phyloP scores from a whole-genome alignment of 2,329 filamentous ascomycete genomes.

The Penicillium sp. region DNA sequence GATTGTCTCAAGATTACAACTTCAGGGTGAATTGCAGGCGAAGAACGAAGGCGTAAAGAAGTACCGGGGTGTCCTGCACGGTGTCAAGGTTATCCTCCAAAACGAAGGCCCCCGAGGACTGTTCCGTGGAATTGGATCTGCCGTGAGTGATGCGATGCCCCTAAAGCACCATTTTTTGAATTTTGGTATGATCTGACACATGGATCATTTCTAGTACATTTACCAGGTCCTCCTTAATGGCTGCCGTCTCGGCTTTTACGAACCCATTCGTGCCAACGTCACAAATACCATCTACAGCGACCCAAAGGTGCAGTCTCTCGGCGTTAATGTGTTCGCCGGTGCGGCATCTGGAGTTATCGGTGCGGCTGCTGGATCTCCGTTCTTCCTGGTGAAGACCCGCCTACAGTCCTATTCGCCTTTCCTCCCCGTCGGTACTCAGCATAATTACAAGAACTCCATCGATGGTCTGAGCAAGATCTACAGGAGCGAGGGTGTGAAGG shows the following conservation, averaged over 20 bases:
- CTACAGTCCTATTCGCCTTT: conserved; percentile 93
- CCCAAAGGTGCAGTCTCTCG: conserved; percentile 77
- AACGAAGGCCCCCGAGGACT: conserved; percentile 88
- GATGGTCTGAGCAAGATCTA: conserved; percentile 87
- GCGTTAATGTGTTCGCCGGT: conserved; percentile 91
- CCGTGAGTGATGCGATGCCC: conserved; percentile 54
- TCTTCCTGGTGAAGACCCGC: conserved; percentile 97
- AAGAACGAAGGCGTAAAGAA: conserved; percentile 84
- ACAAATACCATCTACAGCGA: conserved; percentile 75
- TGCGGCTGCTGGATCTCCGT: conserved; percentile 90
- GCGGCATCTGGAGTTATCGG: conserved; percentile 88
- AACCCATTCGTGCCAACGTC: conserved; percentile 79
- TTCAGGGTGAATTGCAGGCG: conserved; percentile 92
- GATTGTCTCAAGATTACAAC: conserved; percentile 72
- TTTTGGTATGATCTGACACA: conserved; percentile 2
- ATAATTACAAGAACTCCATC: conserved; percentile 82
- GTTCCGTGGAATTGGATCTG: conserved; percentile 86
- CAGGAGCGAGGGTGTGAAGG: conserved; percentile 73
- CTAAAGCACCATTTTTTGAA: background rate
- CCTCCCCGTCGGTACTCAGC: conserved; percentile 94
- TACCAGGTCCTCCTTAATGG: conserved; percentile 97
- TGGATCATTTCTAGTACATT: conserved; percentile 66
- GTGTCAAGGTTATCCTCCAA: conserved; percentile 83
- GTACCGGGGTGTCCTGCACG: conserved; percentile 91
- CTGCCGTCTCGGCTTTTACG: conserved; percentile 96